phyloP scores from a whole-genome alignment of 2,329 filamentous ascomycete species.

The Paraconiothyrium brasiliense region DNA sequence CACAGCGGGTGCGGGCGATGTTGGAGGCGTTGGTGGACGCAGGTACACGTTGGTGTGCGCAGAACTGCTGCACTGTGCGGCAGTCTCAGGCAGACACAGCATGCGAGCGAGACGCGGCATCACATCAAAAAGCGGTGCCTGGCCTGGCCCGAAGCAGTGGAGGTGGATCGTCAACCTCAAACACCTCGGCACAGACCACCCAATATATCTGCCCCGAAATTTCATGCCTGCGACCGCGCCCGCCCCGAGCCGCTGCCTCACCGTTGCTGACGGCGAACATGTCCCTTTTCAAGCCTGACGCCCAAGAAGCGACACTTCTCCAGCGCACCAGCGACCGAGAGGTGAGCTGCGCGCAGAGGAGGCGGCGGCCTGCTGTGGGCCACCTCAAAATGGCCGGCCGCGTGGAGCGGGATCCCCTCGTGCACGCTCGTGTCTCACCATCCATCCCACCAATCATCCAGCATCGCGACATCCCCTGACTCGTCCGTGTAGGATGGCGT shows the following conservation, averaged over 20 bases:
- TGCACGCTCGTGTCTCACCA: conserved; percentile 45
- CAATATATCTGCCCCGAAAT: conserved; percentile 2
- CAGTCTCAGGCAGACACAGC: neutral
- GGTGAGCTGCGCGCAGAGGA: neutral
- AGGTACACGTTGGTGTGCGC: neutral
- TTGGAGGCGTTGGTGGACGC: no score
- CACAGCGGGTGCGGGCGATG: neutral
- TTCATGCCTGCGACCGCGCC: conserved; percentile 2
- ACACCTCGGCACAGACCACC: neutral
- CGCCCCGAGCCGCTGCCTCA: conserved; percentile 6
- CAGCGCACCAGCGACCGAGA: neutral
- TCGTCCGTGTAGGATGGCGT: conserved; percentile 31
- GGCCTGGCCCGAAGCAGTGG: conserved; percentile 3
- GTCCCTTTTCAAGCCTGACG: neutral
- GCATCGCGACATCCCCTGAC: conserved; percentile 30
- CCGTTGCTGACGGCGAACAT: conserved; percentile 2
- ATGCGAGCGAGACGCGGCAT: neutral
- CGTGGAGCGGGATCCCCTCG: conserved; percentile 23
- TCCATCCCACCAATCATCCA: conserved; percentile 29
- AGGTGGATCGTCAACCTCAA: conserved; percentile 6
- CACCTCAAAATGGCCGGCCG: neutral
- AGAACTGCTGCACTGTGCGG: neutral
- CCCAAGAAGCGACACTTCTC: neutral
- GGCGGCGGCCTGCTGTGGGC: neutral
- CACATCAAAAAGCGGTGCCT: conserved; percentile 2